A percentile compares a stretch with the other conserved stretches of the same genome.
phyloP scores from a whole-genome alignment of 2,329 filamentous ascomycete species.

The Parastagonospora avenae region DNA sequence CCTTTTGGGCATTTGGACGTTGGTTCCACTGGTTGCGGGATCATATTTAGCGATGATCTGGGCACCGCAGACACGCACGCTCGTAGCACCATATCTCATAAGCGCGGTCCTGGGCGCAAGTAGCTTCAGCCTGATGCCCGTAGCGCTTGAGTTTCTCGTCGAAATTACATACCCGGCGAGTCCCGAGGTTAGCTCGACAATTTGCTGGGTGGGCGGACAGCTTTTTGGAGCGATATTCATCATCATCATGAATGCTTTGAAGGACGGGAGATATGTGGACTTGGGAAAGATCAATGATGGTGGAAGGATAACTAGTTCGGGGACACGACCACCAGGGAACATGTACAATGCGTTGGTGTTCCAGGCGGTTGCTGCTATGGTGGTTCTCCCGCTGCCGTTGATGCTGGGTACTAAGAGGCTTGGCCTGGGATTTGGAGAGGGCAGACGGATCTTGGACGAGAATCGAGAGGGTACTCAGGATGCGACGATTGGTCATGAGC shows the following conservation, averaged over 20 bases:
- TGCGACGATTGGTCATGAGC: conserved; percentile 13
- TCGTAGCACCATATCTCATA: conserved; percentile 75
- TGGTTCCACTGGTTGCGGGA: conserved; percentile 75
- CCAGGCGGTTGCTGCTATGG: conserved; percentile 71
- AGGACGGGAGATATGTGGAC: conserved; percentile 43
- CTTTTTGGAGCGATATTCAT: conserved; percentile 85
- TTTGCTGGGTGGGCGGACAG: conserved; percentile 88
- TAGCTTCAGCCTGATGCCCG: conserved; percentile 79
- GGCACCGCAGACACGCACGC: conserved; percentile 67
- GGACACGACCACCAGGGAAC: conserved; percentile 63
- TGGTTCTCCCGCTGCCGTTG: conserved; percentile 69
- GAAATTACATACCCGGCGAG: conserved; percentile 86
- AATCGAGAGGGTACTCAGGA: conserved; percentile 23
- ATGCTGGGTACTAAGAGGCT: conserved; percentile 67
- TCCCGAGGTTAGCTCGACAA: conserved; percentile 81
- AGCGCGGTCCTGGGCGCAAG: conserved; percentile 78
- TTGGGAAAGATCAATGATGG: conserved; percentile 33
- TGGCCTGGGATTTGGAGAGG: conserved; percentile 54
- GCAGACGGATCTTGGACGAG: conserved; percentile 42
- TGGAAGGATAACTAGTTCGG: conserved; percentile 26
- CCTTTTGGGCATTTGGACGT: conserved; percentile 71
- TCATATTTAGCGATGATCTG: conserved; percentile 80
- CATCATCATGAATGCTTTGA: conserved; percentile 77
- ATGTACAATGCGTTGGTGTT: conserved; percentile 81
- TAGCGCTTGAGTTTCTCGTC: conserved; percentile 84